Evolutionary conservation across 305 asterid species (phyloP).

Genomic region (Ajuga reptans): DNA sequence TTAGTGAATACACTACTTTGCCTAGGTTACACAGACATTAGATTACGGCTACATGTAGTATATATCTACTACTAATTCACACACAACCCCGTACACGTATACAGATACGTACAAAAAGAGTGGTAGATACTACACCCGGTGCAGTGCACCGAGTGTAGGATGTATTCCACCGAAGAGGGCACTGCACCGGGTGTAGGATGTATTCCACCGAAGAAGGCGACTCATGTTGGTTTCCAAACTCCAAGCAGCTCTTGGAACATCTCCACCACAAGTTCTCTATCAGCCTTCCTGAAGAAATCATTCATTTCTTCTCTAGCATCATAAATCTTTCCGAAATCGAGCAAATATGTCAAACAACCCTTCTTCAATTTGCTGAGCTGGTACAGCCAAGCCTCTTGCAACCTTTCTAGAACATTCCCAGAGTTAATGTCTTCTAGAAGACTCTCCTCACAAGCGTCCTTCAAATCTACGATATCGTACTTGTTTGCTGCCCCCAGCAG

Average conservation of each 20-base stretch:
- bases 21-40: neutral
- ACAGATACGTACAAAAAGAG: too few relatives aligned
- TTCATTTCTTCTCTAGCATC: conserved; percentile 74
- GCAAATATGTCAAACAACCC: conserved; percentile 69
- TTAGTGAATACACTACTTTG: neutral
- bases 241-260: conserved; percentile 77
- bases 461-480: conserved; percentile 61
- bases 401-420: conserved; percentile 77
- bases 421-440: conserved; percentile 77
- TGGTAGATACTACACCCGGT: too few relatives aligned
- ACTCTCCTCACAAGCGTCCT: conserved; percentile 80
- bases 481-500: conserved; percentile 75
- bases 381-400: conserved; percentile 94
- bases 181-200: neutral
- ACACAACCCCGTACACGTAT: too few relatives aligned
- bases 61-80: too few relatives aligned
- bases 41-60: neutral
- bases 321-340: conserved; percentile 84
- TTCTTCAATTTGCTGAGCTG: conserved; percentile 65
- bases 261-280: conserved; percentile 67
- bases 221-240: conserved; percentile 63
- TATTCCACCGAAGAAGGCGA: too few relatives aligned
- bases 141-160: neutral
- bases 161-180: too few relatives aligned
- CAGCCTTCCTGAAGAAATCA: conserved; percentile 59